phyloP scores from a whole-genome alignment of 2,329 filamentous ascomycete species.

The Cladosporium colombiae region DNA sequence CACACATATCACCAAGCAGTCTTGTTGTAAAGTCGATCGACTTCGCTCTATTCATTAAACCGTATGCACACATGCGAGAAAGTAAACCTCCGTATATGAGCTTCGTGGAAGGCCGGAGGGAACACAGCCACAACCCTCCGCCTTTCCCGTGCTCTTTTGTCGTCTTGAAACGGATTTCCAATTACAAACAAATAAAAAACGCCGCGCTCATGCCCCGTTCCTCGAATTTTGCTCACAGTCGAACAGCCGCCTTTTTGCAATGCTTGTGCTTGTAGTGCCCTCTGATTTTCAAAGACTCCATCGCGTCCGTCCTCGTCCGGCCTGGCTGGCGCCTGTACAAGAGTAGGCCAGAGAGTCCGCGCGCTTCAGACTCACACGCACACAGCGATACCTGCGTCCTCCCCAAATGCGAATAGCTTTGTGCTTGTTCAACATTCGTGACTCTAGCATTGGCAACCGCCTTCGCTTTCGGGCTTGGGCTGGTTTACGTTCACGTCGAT shows the following conservation, averaged over 20 bases:
- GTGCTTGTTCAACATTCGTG: background rate
- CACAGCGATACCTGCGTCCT: background rate
- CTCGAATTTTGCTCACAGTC: background rate
- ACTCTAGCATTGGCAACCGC: slow-evolving; percentile 40
- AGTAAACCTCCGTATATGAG: background rate
- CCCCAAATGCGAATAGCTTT: background rate
- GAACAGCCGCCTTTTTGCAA: background rate
- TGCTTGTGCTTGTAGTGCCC: background rate
- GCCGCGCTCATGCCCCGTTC: slow-evolving; percentile 4
- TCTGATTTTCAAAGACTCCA: background rate
- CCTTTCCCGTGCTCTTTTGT: background rate
- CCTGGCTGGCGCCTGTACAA: background rate
- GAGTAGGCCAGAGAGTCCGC: background rate
- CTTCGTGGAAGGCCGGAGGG: background rate
- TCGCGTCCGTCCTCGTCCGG: background rate
- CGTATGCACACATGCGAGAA: slow-evolving; percentile 12
- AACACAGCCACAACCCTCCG: background rate
- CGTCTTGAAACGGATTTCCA: background rate
- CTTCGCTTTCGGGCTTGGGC: slow-evolving; percentile 39
- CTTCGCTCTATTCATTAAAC: slow-evolving; percentile 1
- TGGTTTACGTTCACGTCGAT: slow-evolving; percentile 41
- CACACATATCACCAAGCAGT: background rate
- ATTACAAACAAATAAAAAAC: background rate
- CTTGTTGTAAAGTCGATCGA: background rate
- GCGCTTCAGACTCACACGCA: background rate